These are phyloP conservation scores for Aspergillus mulundensis DNA, from an alignment of 495 filamentous ascomycete genomes.

Conservation along the genomic window DNA sequence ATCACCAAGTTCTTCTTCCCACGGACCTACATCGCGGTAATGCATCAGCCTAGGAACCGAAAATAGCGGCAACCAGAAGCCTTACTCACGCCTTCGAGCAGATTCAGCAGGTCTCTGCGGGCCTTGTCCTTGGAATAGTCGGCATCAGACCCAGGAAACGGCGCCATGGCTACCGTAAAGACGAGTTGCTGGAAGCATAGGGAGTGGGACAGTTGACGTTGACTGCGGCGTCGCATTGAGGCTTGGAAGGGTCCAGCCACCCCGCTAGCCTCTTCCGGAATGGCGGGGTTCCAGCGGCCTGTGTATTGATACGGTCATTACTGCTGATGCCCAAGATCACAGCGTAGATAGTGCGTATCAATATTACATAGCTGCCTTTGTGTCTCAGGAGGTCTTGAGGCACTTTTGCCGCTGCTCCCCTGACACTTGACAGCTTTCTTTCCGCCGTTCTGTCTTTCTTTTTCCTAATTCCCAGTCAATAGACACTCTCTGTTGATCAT, in stretches of 20 bases:
- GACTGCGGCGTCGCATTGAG: constrained; percentile 12
- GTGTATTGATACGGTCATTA: constrained; percentile 23
- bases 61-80: constrained; percentile 17
- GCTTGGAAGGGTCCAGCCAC: constrained; percentile 19
- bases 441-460: constrained; percentile 11
- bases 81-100: constrained; percentile 88
- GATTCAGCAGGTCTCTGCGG: constrained; percentile 76
- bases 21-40: constrained; percentile 61
- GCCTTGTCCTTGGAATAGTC: constrained; percentile 78
- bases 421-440: constrained; percentile 13
- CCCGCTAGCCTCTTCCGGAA: constrained; percentile 12
- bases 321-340: background rate
- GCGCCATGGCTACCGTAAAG: constrained; percentile 48
- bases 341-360: background rate
- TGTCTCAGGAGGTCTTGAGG: constrained; percentile 10
- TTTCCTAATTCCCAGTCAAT: constrained; percentile 8
- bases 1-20: constrained; percentile 98
- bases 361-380: constrained; percentile 12
- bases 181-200: constrained; percentile 22
- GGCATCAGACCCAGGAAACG: constrained; percentile 70
- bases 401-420: constrained; percentile 17
- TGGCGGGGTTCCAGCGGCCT: background rate
- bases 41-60: constrained; percentile 20
- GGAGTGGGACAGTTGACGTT: constrained; percentile 12
- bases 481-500: background rate